phyloP scores from a whole-genome alignment of 306 rosid species.

The Phaseolus lunatus region DNA sequence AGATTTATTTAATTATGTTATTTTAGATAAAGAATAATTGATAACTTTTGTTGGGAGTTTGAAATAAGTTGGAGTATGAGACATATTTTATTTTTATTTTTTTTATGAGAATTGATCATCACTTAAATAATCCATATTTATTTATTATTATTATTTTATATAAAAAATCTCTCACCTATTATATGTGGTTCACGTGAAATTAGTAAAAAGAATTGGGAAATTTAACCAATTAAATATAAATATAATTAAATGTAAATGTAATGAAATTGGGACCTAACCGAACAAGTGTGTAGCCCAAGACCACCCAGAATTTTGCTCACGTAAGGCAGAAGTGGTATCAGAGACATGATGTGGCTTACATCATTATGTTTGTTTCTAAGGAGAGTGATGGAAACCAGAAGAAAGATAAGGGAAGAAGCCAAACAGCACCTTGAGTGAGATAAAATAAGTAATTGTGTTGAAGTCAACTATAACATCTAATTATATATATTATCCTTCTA shows the following conservation, averaged over 20 bases:
- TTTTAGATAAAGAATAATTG: too few species aligned
- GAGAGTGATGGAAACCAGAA: neutral
- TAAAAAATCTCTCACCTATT: too few species aligned
- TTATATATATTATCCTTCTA: neutral
- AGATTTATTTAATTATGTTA: too few species aligned
- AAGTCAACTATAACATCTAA: neutral
- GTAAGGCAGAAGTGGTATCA: neutral
- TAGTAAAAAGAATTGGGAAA: neutral
- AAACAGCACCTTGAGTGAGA: constrained; percentile 10
- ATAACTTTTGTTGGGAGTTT: too few species aligned
- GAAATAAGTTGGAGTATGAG: too few species aligned
- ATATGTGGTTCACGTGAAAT: neutral
- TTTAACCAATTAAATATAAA: neutral
- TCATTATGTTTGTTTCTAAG: neutral
- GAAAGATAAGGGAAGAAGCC: neutral
- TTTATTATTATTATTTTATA: too few species aligned
- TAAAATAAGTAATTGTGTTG: neutral
- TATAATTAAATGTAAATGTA: neutral
- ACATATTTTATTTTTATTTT: too few species aligned
- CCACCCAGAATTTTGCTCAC: neutral
- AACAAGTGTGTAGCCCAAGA: neutral
- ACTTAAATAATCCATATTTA: too few species aligned
- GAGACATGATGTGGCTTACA: constrained; percentile 17
- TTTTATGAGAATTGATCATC: too few species aligned
- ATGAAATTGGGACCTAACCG: neutral